Evolutionary conservation across 768 basidiomycete genomes (phyloP).

Genomic region (Rubroboletus satanas): DNA sequence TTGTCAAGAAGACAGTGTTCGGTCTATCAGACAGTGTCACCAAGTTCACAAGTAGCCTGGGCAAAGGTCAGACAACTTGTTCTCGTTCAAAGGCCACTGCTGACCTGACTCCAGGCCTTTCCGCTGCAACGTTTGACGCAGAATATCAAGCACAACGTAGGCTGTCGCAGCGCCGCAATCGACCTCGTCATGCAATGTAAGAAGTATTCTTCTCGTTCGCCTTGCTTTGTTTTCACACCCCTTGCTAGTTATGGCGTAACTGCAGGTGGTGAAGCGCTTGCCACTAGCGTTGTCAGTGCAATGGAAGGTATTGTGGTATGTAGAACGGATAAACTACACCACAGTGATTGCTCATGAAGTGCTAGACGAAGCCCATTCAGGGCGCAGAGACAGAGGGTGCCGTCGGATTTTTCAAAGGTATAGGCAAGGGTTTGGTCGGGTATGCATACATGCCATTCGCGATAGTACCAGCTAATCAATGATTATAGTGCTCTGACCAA

Average conservation of each 20-base stretch:
- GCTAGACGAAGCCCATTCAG: conserved; percentile 92
- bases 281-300: conserved; percentile 90
- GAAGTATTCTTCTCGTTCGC: conserved; percentile 17
- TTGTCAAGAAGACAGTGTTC: conserved; percentile 98
- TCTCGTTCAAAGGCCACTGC: background rate
- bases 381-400: conserved; percentile 95
- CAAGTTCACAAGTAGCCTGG: conserved; percentile 96
- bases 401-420: conserved; percentile 94
- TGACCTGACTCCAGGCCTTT: conserved; percentile 59
- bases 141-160: conserved; percentile 91
- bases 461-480: background rate
- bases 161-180: conserved; percentile 87
- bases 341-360: conserved; percentile 3
- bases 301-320: conserved; percentile 90
- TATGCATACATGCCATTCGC: conserved; percentile 29
- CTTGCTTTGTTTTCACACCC: background rate
- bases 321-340: conserved; percentile 9
- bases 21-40: conserved; percentile 94
- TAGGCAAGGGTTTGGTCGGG: conserved; percentile 96
- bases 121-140: conserved; percentile 93
- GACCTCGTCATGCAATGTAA: conserved; percentile 92
- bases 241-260: conserved; percentile 82
- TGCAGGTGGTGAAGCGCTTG: conserved; percentile 91
- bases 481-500: conserved; percentile 80
- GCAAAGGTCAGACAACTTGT: conserved; percentile 63